Conservation (phyloP, 352 stramenopile genomes). For the Phytophthora capsici region DNA sequence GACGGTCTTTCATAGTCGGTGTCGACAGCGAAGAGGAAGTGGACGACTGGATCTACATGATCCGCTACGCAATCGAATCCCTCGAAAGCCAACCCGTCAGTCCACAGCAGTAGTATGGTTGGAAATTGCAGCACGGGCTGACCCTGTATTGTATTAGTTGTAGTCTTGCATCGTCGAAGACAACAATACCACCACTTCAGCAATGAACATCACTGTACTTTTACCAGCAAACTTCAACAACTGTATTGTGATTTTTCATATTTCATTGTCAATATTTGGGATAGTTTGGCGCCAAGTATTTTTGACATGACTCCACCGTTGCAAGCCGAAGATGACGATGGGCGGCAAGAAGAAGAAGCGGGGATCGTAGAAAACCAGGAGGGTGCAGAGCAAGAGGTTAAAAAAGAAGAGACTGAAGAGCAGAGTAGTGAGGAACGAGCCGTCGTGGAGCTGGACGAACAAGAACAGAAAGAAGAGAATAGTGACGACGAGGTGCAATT, state of each 20-base stretch:
- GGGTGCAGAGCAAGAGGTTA: not conserved
- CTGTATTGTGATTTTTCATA: too few relatives aligned
- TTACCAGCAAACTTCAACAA: too few relatives aligned
- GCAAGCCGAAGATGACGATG: not conserved
- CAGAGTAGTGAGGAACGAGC: conserved; percentile 4
- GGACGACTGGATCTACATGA: conserved; percentile 87
- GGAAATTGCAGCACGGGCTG: not conserved
- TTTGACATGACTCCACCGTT: too few relatives aligned
- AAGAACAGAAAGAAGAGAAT: conserved; percentile 26
- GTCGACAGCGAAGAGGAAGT: conserved; percentile 80
- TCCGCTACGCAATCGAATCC: conserved; percentile 86
- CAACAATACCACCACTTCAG: conserved; percentile 12
- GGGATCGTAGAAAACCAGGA: too few relatives aligned
- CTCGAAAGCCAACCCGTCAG: conserved; percentile 60
- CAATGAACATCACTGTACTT: not conserved
- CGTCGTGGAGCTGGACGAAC: conserved; percentile 15
- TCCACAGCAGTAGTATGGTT: conserved; percentile 7
- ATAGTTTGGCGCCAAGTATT: too few relatives aligned
- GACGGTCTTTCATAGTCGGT: conserved; percentile 74
- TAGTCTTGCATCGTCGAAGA: conserved; percentile 3
- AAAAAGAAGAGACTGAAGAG: not conserved
- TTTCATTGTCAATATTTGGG: too few relatives aligned
- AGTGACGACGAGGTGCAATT: conserved; percentile 37
- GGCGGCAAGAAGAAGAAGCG: conserved; percentile 7
- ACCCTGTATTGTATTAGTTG: conserved; percentile 18